Base-by-base conservation (phyloP, 345 rosid species). In the Eucalyptus erythrocorys region DNA sequence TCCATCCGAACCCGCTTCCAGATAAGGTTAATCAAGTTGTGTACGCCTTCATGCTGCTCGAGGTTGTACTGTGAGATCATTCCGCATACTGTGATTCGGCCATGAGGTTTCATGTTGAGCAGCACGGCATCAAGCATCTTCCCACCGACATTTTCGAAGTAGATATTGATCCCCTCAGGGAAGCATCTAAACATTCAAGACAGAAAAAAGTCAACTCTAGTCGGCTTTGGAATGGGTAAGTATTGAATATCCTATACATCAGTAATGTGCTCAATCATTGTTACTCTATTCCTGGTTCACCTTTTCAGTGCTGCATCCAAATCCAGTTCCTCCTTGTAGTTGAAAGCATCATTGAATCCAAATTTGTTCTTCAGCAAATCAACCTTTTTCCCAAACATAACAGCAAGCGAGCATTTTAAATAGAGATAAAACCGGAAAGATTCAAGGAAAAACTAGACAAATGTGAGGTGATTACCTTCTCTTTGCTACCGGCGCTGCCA, bases 261-360 rank as follows among this genome's bases (percentile, higher is more conserved):
- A 15, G 21, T 66, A 37, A 16, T 53, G 26, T 53, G 59, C 59
- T 53, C 59, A 53, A 53, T 22, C 4, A 68, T 32, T 6, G 3
- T 66, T 68, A 32, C 21, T 32, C 0, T 9, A 32, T 7, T 68
- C 22, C 3, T 16, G 22, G 42, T 34, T 68, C 7, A 95, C 98
- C 95, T 94, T 89, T 94, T 94, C 87, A 96, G 82, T 49, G 95
- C 94, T 80, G 93, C 95, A 90, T 80, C 90, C 40, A 93, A 87
- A 89, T 94, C 90, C 40, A 50, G 82, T 80, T 95, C 98, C 87
- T 94, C 96, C 87, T 96, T 96, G 88, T 95, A 95, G 92, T 96
- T 96, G 92, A 95, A 95, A 90, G 97, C 97, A 32, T 91, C 95
- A 89, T 96, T 93, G 88, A 95, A 96, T 66, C 97, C 96, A 50